Base-by-base conservation (phyloP, 2,329 filamentous ascomycete genomes). In the Ophiostoma quercus region DNA sequence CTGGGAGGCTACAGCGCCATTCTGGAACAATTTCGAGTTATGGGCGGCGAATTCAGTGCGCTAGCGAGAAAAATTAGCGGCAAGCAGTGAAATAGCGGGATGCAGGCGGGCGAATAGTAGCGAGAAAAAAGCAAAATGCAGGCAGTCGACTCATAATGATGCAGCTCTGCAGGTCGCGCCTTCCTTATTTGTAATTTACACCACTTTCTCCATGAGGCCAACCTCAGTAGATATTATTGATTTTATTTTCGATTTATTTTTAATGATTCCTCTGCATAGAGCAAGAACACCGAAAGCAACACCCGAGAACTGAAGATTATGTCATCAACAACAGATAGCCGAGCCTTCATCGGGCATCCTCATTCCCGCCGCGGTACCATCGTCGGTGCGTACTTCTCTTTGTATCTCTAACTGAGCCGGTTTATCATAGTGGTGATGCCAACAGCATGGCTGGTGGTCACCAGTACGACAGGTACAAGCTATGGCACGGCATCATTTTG, bases 91-190 rank as follows among this genome's bases (percentile, higher is more conserved):
- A 47, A 47, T n/a, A 47, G 39, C 39, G 39, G 39, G 19, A 47
- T 3, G 12, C 2, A 19, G 19, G 16, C 43, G 43, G 43, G 16
- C 6, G 3, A 14, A 39, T 39, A 41, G 39, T 3, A 25, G 51
- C 9, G 11, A 41, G 39, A 41, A 41, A 41, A 25, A 57, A 25
- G 51, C n/a, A 57, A 57, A 57, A 25, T 16, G 22, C 43, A 47
- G 43, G 43, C 22, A 22, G 51, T 57, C 9, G 51, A 57, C 51
- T 57, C 51, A 57, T 57, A 57, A 25, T 57, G 51, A 57, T 57
- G 51, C 51, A 47, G 43, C 19, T 47, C 16, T 47, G 43, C 43
- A 47, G 16, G 43, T n/a, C 16, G 43, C 43, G 16, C 43, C 43
- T 47, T 47, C 43, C 19, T 9, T n/a, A n/a, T 47, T 47, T 47